These are phyloP conservation scores for Paragyromitra xinjiangensis DNA, from an alignment of 495 filamentous ascomycete species.

Conservation along the genomic window DNA sequence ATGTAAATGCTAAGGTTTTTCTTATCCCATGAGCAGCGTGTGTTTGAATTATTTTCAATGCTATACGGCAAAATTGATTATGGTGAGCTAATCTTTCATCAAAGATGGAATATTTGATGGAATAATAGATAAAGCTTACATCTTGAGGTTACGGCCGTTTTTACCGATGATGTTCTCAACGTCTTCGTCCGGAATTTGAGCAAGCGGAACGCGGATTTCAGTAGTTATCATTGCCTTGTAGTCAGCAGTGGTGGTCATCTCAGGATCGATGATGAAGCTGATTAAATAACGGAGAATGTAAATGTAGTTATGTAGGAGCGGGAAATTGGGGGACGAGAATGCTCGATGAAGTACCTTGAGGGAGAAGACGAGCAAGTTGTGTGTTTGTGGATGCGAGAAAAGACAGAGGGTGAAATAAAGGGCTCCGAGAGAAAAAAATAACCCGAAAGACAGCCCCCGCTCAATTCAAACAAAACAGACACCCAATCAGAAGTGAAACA, in stretches of 20 bases:
- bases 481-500: not conserved
- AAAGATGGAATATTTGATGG: not conserved
- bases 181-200: slow-evolving; percentile 12
- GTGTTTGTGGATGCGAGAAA: not conserved
- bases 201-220: slow-evolving; percentile 30
- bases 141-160: slow-evolving; percentile 23
- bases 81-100: not conserved
- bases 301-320: slow-evolving; percentile 9
- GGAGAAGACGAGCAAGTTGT: not conserved
- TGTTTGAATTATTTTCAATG: slow-evolving; percentile 21
- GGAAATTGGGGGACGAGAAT: not conserved
- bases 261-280: not conserved
- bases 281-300: not conserved
- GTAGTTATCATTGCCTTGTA: slow-evolving; percentile 43
- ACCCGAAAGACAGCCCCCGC: not conserved
- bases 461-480: not conserved
- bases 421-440: not conserved
- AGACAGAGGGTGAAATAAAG: not conserved
- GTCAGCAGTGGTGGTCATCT: slow-evolving; percentile 29
- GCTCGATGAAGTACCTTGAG: not conserved
- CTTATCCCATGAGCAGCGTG: slow-evolving; percentile 30
- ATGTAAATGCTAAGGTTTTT: slow-evolving; percentile 28
- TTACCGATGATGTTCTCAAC: slow-evolving; percentile 18
- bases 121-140: slow-evolving; percentile 21
- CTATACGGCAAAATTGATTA: slow-evolving; percentile 10